Conservation (phyloP, 1,139 yeast genomes). For the Chernovozyma aurita region DNA sequence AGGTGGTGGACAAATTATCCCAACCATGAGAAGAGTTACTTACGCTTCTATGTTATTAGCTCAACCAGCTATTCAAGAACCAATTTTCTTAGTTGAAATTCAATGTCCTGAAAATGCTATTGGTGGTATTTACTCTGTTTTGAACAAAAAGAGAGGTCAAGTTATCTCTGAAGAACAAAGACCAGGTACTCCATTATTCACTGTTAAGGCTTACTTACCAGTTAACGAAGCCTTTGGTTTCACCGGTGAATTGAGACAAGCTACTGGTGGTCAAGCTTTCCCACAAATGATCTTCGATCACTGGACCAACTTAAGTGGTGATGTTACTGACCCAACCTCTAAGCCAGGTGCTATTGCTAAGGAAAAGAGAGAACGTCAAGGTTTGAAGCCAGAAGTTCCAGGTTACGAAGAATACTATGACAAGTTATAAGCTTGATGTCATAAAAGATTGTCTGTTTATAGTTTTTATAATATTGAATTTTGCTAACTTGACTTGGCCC, state of each 20-base stretch:
- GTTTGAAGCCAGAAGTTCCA: conserved; percentile 96
- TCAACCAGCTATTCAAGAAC: conserved; percentile 99
- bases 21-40: conserved; percentile 99
- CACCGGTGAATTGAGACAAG: conserved; percentile 99
- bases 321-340: conserved; percentile 85
- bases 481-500: background rate
- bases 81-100: conserved; percentile 97
- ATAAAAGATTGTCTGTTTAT: conserved; percentile 6
- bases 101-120: conserved; percentile 99
- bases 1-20: conserved; percentile 99
- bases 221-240: conserved; percentile 99
- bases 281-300: conserved; percentile 99
- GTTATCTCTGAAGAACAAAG: conserved; percentile 98
- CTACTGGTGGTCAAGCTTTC: conserved; percentile 99
- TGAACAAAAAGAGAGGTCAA: conserved; percentile 99
- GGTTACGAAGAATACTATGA: conserved; percentile 99
- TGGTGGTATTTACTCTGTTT: conserved; percentile 99
- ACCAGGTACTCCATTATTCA: conserved; percentile 99
- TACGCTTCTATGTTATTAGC: conserved; percentile 98
- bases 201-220: conserved; percentile 99
- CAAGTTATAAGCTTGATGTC: conserved; percentile 66
- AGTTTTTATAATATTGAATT: conserved; percentile 5
- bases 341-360: conserved; percentile 93
- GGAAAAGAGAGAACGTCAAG: conserved; percentile 94
- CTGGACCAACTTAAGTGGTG: conserved; percentile 90